Evolutionary conservation across 352 stramenopile species (phyloP).

Genomic region (Phytophthora sp.): DNA sequence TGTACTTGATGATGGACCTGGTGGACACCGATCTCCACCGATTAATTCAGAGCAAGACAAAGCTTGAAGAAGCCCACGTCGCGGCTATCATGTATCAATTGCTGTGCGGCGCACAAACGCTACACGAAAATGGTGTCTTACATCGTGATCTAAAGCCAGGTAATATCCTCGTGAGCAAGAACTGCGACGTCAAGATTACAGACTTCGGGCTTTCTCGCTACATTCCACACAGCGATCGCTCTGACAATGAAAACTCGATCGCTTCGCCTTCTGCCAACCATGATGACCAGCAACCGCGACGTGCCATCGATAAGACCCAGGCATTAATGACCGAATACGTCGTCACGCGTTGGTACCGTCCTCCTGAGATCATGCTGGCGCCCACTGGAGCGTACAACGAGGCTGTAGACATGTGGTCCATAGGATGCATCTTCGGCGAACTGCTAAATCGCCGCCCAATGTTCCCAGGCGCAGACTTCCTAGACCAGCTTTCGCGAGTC

Average conservation of each 20-base stretch:
- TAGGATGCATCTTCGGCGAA: conserved; percentile 95
- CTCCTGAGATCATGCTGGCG: conserved; percentile 87
- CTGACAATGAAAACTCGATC: conserved; percentile 6
- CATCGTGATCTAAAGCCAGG: conserved; percentile 86
- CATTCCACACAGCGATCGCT: conserved; percentile 48
- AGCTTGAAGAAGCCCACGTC: conserved; percentile 81
- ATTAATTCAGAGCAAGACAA: conserved; percentile 90
- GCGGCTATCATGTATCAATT: conserved; percentile 95
- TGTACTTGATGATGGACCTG: conserved; percentile 96
- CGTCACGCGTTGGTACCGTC: conserved; percentile 84
- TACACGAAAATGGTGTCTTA: conserved; percentile 92
- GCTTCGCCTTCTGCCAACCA: conserved; percentile 9
- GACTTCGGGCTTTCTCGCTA: conserved; percentile 84
- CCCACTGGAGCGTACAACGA: conserved; percentile 80
- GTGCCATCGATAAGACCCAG: conserved; percentile 53
- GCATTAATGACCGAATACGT: conserved; percentile 88
- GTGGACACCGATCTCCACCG: conserved; percentile 93
- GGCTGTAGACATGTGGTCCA: conserved; percentile 88
- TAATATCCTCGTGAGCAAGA: conserved; percentile 88
- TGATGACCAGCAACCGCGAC: conserved; percentile 27
- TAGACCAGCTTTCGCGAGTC: conserved; percentile 81
- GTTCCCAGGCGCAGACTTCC: conserved; percentile 80
- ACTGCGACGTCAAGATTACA: conserved; percentile 88
- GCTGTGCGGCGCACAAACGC: conserved; percentile 87
- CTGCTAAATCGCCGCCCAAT: conserved; percentile 80